Conservation (phyloP, 2,329 filamentous ascomycete genomes). For the Plectosphaerella cucumerina region DNA sequence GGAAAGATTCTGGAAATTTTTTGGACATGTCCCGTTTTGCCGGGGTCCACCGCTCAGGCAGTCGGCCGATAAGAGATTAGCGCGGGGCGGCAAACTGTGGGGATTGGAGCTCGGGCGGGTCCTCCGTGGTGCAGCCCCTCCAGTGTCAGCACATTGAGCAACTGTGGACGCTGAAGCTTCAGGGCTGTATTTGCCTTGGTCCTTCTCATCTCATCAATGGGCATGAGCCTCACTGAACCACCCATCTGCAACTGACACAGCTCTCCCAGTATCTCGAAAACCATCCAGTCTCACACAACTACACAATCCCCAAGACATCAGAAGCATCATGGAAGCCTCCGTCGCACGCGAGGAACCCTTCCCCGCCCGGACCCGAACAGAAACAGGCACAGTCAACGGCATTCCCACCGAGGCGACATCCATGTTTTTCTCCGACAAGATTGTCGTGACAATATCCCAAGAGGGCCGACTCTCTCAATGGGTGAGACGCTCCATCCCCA, state of each 20-base stretch:
- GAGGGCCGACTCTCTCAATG: constrained; percentile 84
- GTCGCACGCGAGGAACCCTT: constrained; percentile 54
- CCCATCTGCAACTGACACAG: not conserved
- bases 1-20: constrained; percentile 23
- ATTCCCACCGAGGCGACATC: constrained; percentile 67
- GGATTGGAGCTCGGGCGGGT: not conserved
- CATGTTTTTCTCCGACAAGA: constrained; percentile 81
- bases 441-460: constrained; percentile 85
- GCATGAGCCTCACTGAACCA: not conserved
- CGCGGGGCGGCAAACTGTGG: constrained; percentile 20
- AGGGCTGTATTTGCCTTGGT: no score
- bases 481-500: constrained; percentile 49
- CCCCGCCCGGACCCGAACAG: constrained; percentile 59
- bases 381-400: constrained; percentile 60
- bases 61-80: constrained; percentile 25
- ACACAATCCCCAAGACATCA: not conserved
- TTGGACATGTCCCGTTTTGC: constrained; percentile 30
- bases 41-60: constrained; percentile 27
- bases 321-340: constrained; percentile 36
- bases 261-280: not conserved
- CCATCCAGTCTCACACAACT: no score
- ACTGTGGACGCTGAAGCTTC: no score
- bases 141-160: no score
- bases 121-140: no score
- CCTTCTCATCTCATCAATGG: not conserved